Conservation (phyloP, 2,329 filamentous ascomycete species). For the Pseudogymnoascus sp. region DNA sequence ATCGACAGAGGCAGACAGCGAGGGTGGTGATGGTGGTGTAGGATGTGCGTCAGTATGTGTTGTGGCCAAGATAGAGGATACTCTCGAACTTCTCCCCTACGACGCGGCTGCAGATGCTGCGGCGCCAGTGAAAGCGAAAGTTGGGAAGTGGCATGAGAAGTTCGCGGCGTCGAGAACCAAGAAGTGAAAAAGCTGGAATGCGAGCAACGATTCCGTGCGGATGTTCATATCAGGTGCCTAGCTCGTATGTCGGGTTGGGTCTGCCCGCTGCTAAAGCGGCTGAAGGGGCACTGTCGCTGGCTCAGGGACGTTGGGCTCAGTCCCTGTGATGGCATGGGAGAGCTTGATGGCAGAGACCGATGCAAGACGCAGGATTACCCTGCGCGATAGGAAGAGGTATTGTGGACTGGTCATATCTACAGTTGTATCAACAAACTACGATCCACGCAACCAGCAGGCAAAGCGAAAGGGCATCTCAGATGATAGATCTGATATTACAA, state of each 20-base stretch:
- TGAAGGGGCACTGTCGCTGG: background rate
- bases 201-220: background rate
- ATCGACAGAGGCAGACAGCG: constrained; percentile 17
- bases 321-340: background rate
- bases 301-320: background rate
- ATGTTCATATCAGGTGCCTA: background rate
- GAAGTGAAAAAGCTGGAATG: constrained; percentile 11
- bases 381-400: background rate
- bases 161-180: constrained; percentile 33
- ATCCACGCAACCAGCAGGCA: background rate
- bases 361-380: background rate
- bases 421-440: background rate
- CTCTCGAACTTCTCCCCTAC: constrained; percentile 48
- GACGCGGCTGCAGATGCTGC: constrained; percentile 14
- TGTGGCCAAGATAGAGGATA: constrained; percentile 52
- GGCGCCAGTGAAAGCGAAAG: constrained; percentile 24
- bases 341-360: background rate
- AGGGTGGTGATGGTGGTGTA: constrained; percentile 17
- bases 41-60: constrained; percentile 35
- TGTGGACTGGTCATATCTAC: background rate
- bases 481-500: background rate
- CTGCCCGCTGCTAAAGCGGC: background rate
- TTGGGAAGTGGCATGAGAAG: constrained; percentile 51
- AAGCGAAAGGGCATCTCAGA: background rate
- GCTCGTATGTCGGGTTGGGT: background rate